Evolutionary conservation across 139 green algal species (phyloP), one percentile per base, ranked within the genome.

Genomic region (Bryopsis sp.): DNA sequence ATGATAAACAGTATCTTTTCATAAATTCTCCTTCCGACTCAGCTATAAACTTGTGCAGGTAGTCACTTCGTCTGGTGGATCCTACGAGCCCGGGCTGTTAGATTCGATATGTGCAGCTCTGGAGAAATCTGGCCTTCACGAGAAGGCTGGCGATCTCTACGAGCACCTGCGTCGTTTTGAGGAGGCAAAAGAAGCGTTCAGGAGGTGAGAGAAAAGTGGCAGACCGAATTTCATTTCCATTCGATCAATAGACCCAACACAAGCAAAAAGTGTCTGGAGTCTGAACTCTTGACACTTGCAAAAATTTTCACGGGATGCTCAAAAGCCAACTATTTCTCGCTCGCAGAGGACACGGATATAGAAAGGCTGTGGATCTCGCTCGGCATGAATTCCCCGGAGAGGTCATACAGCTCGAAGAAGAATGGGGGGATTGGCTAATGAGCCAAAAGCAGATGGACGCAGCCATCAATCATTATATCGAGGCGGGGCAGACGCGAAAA

Each of bases 381-480:
- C 50, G 79, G 3, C 34, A 58, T n/a, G 64, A 81, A 46, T 81
- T 73, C 58, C 79, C 76, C 3, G 48, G 72, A 0, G 64, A 71
- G 64, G 80, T 89, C n/a, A 78, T 88, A 8, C 46, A 64, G 29
- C 78, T 95, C 11, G 87, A 95, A 79, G 82, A 90, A 54, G 77
- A 90, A 76, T 95, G 87, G 87, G 88, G 87, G 50, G 88, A 95
- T 72, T 89, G 79, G 78, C 80, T 93, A 48, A 72, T 88, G 48
- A 72, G 64, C 35, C 73, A 81, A 63, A 85, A 85, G 74, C 84
- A 91, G 68, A 79, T 84, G 73, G 88, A 95, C 57, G 81, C 81
- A 2, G 88, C 87, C 36, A 84, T 92, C 70, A 86, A 87, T 64
- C 88, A 93, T 78, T 93, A 89, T 79, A 90, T 95, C 37, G 85